These are phyloP conservation scores for Monascus ruber DNA, from an alignment of 2,329 filamentous ascomycete species.

Conservation along the genomic window DNA sequence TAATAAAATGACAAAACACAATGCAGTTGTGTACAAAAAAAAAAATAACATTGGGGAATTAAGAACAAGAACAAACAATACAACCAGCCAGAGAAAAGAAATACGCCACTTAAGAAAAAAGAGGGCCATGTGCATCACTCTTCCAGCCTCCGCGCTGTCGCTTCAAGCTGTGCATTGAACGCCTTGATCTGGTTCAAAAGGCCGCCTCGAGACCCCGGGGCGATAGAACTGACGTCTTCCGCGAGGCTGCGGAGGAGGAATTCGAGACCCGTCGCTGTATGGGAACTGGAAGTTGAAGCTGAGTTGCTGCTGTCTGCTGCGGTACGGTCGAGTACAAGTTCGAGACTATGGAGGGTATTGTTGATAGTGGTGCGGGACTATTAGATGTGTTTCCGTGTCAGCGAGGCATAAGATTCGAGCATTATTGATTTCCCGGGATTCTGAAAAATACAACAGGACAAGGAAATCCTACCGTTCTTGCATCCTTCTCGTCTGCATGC, in stretches of 20 bases:
- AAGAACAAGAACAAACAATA: no score
- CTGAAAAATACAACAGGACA: background rate
- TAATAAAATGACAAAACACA: no score
- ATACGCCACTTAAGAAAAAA: slow-evolving; percentile 1
- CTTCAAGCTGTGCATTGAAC: slow-evolving; percentile 35
- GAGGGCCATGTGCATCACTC: slow-evolving; percentile 7
- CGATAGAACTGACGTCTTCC: slow-evolving; percentile 28
- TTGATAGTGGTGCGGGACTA: slow-evolving; percentile 30
- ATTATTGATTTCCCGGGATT: no score
- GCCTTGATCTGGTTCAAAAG: slow-evolving; percentile 28
- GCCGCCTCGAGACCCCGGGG: slow-evolving; percentile 28
- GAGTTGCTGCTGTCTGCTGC: slow-evolving; percentile 10
- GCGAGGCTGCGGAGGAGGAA: slow-evolving; percentile 32
- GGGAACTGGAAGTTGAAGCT: slow-evolving; percentile 3
- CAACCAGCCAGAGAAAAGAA: background rate
- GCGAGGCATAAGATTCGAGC: no score
- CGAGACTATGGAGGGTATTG: slow-evolving; percentile 31
- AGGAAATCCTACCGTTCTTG: slow-evolving; percentile 19
- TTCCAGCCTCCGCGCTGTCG: slow-evolving; percentile 16
- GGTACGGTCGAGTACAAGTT: slow-evolving; percentile 28
- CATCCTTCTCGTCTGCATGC: slow-evolving; percentile 28
- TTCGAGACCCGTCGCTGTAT: slow-evolving; percentile 27
- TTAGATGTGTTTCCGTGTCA: no score
- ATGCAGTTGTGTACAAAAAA: no score
- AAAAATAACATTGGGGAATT: no score